Conservation (phyloP, 2,329 filamentous ascomycete genomes). For the Fusarium humuli region DNA sequence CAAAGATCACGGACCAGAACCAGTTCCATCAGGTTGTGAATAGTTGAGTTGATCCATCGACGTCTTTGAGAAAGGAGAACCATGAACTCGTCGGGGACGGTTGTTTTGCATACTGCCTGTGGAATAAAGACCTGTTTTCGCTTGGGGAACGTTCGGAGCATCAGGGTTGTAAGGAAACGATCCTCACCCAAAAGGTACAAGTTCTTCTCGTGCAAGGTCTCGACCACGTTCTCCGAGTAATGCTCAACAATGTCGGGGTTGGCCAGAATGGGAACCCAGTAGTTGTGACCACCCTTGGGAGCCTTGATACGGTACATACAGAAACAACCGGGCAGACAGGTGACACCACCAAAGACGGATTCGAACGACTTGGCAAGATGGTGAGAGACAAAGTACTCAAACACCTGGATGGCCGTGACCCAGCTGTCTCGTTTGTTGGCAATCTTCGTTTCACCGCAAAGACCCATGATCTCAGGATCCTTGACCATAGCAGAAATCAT, state of each 20-base stretch:
- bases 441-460: conserved; percentile 99
- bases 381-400: conserved; percentile 99
- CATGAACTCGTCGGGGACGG: conserved; percentile 91
- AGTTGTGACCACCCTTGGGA: conserved; percentile 97
- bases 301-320: conserved; percentile 99
- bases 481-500: conserved; percentile 99
- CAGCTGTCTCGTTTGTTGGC: conserved; percentile 96
- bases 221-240: conserved; percentile 98
- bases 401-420: conserved; percentile 98
- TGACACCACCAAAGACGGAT: conserved; percentile 98
- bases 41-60: conserved; percentile 99
- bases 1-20: conserved; percentile 95
- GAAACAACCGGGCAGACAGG: conserved; percentile 97
- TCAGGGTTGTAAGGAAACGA: conserved; percentile 94
- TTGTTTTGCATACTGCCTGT: conserved; percentile 98
- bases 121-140: conserved; percentile 98
- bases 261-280: conserved; percentile 98
- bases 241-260: conserved; percentile 99
- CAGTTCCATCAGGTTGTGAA: conserved; percentile 98
- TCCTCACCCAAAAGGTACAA: conserved; percentile 91
- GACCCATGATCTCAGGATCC: conserved; percentile 98
- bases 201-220: conserved; percentile 98
- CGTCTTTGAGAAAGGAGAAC: conserved; percentile 94
- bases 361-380: conserved; percentile 98
- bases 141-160: conserved; percentile 99